Percentiles rank a stretch among this genome's conserved stretches.
phyloP scores from a whole-genome alignment of 345 rosid genomes.

The Cardiospermum halicacabum region DNA sequence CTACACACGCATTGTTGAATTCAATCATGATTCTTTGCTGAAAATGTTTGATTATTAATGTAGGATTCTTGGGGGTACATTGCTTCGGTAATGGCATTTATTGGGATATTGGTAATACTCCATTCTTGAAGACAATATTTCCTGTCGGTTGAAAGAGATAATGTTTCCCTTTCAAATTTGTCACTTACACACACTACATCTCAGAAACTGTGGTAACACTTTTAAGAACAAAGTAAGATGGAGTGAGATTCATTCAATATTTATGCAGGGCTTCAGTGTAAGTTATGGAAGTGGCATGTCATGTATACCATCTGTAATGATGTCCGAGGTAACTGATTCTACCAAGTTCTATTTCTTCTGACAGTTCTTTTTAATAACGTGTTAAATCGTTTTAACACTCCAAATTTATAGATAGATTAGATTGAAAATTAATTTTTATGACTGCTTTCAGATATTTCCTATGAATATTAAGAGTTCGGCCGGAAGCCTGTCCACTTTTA shows the following conservation, averaged over 20 bases:
- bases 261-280: conserved; percentile 8
- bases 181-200: too few relatives aligned
- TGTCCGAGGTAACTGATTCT: conserved; percentile 22
- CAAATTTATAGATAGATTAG: neutral
- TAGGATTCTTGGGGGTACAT: conserved; percentile 19
- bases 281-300: conserved; percentile 16
- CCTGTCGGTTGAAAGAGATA: too few relatives aligned
- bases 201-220: too few relatives aligned
- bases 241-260: neutral
- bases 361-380: neutral
- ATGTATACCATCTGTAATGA: conserved; percentile 23
- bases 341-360: neutral
- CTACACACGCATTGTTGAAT: neutral
- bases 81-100: conserved; percentile 21
- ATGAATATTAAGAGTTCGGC: conserved; percentile 48
- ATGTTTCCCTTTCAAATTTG: too few relatives aligned
- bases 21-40: too few relatives aligned
- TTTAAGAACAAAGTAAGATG: too few relatives aligned
- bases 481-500: conserved; percentile 47
- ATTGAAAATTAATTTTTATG: neutral
- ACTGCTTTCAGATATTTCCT: conserved; percentile 43
- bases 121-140: neutral
- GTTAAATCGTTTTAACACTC: neutral
- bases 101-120: conserved; percentile 16
- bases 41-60: too few relatives aligned